A percentile compares a stretch with the other conserved stretches of the same genome.
Evolutionary conservation across 2,329 filamentous ascomycete genomes (phyloP).

Genomic region (Aureobasidium lini): DNA sequence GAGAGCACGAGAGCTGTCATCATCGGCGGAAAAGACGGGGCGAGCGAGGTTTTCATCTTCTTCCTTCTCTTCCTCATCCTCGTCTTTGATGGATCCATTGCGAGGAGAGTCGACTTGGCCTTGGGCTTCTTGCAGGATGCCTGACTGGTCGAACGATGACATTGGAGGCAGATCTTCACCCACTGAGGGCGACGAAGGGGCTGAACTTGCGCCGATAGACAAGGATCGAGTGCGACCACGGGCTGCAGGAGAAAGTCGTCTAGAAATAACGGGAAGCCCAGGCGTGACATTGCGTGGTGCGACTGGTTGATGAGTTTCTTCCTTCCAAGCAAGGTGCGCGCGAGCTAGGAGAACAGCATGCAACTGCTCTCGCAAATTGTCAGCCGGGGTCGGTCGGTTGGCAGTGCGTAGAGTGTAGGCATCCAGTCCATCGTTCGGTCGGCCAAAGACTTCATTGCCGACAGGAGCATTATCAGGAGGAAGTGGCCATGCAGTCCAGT

Average conservation of each 20-base stretch:
- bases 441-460: slow-evolving; percentile 43
- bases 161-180: neutral
- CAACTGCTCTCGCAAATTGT: slow-evolving; percentile 62
- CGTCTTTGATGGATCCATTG: neutral
- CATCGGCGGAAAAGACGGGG: slow-evolving; percentile 60
- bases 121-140: neutral
- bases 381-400: slow-evolving; percentile 45
- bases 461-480: slow-evolving; percentile 54
- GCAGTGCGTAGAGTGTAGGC: slow-evolving; percentile 45
- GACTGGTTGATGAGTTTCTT: neutral
- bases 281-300: neutral
- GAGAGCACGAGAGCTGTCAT: slow-evolving; percentile 57
- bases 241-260: neutral
- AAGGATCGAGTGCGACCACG: neutral
- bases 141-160: neutral
- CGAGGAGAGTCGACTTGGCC: neutral
- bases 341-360: slow-evolving; percentile 57
- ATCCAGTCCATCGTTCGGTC: slow-evolving; percentile 34
- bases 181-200: neutral
- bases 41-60: slow-evolving; percentile 16
- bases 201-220: neutral
- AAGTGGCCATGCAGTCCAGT: slow-evolving; percentile 85
- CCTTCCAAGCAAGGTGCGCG: slow-evolving; percentile 58
- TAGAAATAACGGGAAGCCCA: neutral
- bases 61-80: neutral